Evolutionary conservation across 108 stramenopile genomes (phyloP).

Genomic region (Conticribra weissflogii): DNA sequence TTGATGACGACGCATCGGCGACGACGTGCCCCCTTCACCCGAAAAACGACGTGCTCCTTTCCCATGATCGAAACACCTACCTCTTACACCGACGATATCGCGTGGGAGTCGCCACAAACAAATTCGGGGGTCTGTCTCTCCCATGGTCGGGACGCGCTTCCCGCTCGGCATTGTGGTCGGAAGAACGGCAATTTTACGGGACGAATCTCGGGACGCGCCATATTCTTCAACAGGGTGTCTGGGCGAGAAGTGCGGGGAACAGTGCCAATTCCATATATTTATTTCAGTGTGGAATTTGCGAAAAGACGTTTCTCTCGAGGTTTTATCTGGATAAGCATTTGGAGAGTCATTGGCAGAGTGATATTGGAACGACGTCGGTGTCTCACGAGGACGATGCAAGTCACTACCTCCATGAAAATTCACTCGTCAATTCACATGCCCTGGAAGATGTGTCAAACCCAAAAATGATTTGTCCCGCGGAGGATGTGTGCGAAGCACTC

Average conservation of each 20-base stretch:
- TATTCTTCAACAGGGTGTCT: neutral
- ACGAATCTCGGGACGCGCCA: neutral
- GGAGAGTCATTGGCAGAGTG: neutral
- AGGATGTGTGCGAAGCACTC: constrained; percentile 6
- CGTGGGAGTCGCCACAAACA: neutral
- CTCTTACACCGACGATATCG: constrained; percentile 8
- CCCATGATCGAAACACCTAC: constrained; percentile 10
- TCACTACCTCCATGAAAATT: neutral
- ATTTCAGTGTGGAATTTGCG: constrained; percentile 21
- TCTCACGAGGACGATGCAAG: too few species aligned
- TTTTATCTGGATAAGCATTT: constrained; percentile 14
- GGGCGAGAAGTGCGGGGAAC: neutral
- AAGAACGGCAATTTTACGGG: constrained; percentile 9
- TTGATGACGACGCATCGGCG: neutral
- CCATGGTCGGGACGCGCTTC: constrained; percentile 6
- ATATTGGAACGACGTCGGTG: too few species aligned
- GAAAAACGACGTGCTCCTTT: constrained; percentile 6
- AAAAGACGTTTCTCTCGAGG: constrained; percentile 21
- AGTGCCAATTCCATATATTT: constrained; percentile 3
- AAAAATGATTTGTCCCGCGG: neutral
- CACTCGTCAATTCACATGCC: too few species aligned
- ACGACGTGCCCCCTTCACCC: constrained; percentile 17
- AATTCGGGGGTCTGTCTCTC: constrained; percentile 11
- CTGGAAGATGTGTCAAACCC: neutral
- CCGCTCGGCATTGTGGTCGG: constrained; percentile 5